Evolutionary conservation across 1,284 basidiomycete species (phyloP), one percentile per base, ranked within the genome.

Genomic region (Apiotrichum brassicae): DNA sequence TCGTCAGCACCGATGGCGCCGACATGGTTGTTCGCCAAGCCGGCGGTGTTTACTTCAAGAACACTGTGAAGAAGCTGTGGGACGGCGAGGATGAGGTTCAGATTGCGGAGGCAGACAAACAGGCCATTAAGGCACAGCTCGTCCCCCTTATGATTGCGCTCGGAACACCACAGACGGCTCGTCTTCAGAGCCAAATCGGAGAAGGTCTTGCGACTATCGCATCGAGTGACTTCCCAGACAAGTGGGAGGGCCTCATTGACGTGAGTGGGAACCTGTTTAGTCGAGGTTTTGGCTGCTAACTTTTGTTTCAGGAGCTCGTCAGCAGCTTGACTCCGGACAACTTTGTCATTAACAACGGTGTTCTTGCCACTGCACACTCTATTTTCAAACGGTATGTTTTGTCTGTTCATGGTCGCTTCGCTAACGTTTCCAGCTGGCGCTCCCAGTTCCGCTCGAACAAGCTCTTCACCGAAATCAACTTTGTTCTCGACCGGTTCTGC

Each of bases 341-440:
- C 65, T 91, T 87, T 70, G 83, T 84, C 57, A 72, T 90, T 60
- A 94, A 97, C 68, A 79, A 92, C 33, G 88, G 87, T 47, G 87
- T 98, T 8, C 79, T 99, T 32, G 82, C 94, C 62, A 93, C 93
- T 0, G 89, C 91, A 0, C 94, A 97, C 72, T 92, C 90, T 35
- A 97, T 98, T 64, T 97, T 97, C 76, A 81, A 82, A 47, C 81
- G 84, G 57, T 68, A 33, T 44, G 65, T 28, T 18, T 6, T 20
- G 13, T 7, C 54, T 56, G 28, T 30, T 30, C 11, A 11, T 9
- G 28, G 28, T 40, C 54, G 19, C 4, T 12, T 9, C 26, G 26
- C 13, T 23, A 24, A n/a, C 14, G 6, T 2, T 28, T 9, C 5
- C 57, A 76, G 75, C 49, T 98, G 94, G 94, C 82, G 94, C 47